phyloP scores from a whole-genome alignment of 2,329 filamentous ascomycete genomes.

The Xylariaceae sp. region DNA sequence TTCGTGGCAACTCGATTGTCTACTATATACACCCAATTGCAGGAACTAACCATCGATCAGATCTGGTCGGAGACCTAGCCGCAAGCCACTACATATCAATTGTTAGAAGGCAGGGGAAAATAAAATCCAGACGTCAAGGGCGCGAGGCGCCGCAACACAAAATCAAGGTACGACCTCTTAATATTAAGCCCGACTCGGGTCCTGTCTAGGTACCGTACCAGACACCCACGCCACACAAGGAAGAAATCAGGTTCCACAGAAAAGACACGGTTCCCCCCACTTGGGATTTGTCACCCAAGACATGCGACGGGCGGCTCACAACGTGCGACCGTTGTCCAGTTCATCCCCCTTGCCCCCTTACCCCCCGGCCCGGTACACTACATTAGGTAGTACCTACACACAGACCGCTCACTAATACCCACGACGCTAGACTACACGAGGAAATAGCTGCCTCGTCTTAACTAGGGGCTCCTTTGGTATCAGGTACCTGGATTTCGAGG shows the following conservation, averaged over 20 bases:
- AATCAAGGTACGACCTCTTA: conserved; percentile 27
- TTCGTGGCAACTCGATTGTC: conserved; percentile 6
- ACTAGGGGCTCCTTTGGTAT: too few species aligned
- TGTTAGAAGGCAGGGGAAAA: conserved; percentile 13
- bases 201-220: neutral
- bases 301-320: conserved; percentile 16
- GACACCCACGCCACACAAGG: conserved; percentile 22
- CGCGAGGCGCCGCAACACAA: conserved; percentile 17
- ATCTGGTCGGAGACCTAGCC: conserved; percentile 3
- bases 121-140: conserved; percentile 14
- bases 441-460: neutral
- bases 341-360: neutral
- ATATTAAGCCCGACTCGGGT: neutral
- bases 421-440: neutral
- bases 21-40: neutral
- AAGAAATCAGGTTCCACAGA: conserved; percentile 19
- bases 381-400: conserved; percentile 5
- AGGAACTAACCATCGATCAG: conserved; percentile 15
- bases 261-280: conserved; percentile 9
- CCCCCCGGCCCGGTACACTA: neutral
- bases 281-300: conserved; percentile 21
- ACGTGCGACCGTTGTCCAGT: conserved; percentile 17
- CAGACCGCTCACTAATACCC: neutral
- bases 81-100: conserved; percentile 21
- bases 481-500: too few species aligned